Evolutionary conservation across 345 rosid genomes (phyloP), one percentile per base, ranked within the genome.

Genomic region (Psidium friedrichsthalianum): DNA sequence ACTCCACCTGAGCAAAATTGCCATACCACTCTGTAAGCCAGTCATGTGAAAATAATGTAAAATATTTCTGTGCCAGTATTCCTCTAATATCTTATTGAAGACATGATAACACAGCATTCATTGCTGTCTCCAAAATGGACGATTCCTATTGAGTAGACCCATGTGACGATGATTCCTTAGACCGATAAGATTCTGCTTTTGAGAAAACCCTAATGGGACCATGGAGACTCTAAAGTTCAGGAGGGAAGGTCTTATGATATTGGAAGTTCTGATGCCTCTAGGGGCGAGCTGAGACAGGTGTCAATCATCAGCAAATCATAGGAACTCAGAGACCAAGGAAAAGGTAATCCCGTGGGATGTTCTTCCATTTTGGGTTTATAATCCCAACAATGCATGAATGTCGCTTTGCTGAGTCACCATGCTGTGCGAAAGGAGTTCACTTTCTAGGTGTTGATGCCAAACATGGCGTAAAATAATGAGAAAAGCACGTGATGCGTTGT

Each of bases 281-380:
- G 80, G 36, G 12, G 14, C 55, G 32, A 25, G 52, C 29, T 49
- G 32, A 51, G 83, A 81, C 83, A 81, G 83, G 83, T 81, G 83
- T 81, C 83, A 81, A 81, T 81, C 83, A 81, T 81, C 83, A 81
- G 55, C 83, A 81, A 81, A 81, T 81, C 53, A 81, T 81, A 20
- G 11, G 29, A 81, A 16, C 36, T 49, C 53, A 25, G 25, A 44
- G 32, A 24, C 55, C 83, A 81, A 81, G 83, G 83, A 81, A 51
- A 81, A 11, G 14, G 21, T 69, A 69, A 69, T 69, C 47, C 13
- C 10, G 47, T 36, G 55, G 83, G 83, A 44, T 47, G 42, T 25
- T 49, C 55, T 81, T 47, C 55, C 36, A 12, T 24, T 49, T 47
- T 11, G 52, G n/a, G 55, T 49, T 81, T 81, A 25, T 49, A 24